Evolutionary conservation across 1,139 yeast species (phyloP).

Genomic region (Magnusiomyces magnusii): DNA sequence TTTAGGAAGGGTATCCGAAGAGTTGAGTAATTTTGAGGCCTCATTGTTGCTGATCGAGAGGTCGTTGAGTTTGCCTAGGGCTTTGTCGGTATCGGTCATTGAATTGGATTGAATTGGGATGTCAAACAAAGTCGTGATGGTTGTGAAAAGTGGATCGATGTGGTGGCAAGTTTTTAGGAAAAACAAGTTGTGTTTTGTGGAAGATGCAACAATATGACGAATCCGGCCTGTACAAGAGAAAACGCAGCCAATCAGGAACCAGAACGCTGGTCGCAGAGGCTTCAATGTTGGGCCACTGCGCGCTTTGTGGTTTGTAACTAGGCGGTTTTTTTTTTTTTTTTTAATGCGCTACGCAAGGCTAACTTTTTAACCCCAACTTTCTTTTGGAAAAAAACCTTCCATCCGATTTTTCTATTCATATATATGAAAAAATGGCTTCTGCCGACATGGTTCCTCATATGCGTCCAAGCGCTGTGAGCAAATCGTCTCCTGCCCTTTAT

Average conservation of each 20-base stretch:
- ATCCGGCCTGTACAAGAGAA: too few relatives aligned
- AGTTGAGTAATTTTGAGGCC: not conserved
- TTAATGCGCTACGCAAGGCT: not conserved
- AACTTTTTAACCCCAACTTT: not conserved
- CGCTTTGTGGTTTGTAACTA: not conserved
- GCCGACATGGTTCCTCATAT: not conserved
- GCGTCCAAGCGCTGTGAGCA: not conserved
- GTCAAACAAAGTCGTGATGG: not conserved
- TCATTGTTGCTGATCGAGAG: not conserved
- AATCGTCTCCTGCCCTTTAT: not conserved
- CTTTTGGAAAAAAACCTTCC: not conserved
- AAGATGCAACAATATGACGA: not conserved
- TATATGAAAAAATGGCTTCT: not conserved
- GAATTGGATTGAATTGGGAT: not conserved
- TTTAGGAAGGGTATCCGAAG: not conserved
- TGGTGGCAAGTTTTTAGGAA: not conserved
- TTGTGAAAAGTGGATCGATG: not conserved
- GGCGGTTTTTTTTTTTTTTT: not conserved
- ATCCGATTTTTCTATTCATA: not conserved
- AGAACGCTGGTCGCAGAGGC: too few relatives aligned
- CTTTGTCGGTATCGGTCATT: not conserved
- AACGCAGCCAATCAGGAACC: too few relatives aligned
- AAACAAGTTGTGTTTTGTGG: not conserved
- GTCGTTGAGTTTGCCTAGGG: not conserved
- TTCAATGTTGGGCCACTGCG: too few relatives aligned